Evolutionary conservation across 371 early-diverging fungal species (phyloP), one percentile per base, ranked within the genome.

Genomic region (Furculomyces boomerangus): DNA sequence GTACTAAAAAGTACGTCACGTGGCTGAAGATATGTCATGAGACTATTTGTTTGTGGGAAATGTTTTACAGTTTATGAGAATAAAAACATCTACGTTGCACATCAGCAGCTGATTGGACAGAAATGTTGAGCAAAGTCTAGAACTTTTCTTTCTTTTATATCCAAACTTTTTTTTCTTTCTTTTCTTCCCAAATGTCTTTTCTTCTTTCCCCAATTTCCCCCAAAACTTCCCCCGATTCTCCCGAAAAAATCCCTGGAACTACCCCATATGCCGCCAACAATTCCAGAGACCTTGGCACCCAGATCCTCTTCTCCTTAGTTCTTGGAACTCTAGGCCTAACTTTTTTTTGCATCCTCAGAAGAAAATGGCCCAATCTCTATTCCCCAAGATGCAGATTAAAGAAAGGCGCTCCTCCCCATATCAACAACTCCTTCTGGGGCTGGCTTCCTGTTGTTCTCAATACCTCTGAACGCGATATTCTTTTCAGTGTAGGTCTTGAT

Each of bases 331-430:
- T 57, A 0, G 65, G 62, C 8, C 56, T 69, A 25, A n/a, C 54
- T 3, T 50, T 57, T 28, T 69, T 69, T 49, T 69, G 70, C 37
- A 48, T 64, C 10, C 57, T 69, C 43, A 64, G 70, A 30, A 60
- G 57, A 24, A 64, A 67, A 26, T 69, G 70, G 70, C 70, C 70
- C 5, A 59, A 61, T 44, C 62, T 69, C 8, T 69, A 69, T 37
- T 66, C 70, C 10, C 68, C 70, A 3, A 66, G 70, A 26, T 55
- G 52, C 22, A 2, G 52, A 26, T 32, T 51, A 5, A 51, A 51
- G 5, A 51, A 32, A 24, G 52, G 52, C 14, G 70, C 70, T 0
- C 70, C 70, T 0, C 55, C 59, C 16, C 61, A 58, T 1, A 46
- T 69, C 27, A 61, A 61, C 47, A 58, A 61, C 45, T 58, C 67